A percentile compares a stretch with the other conserved stretches of the same genome.
These are phyloP conservation scores for Trametopsis cervina DNA, from an alignment of 768 basidiomycete species.

Conservation along the genomic window DNA sequence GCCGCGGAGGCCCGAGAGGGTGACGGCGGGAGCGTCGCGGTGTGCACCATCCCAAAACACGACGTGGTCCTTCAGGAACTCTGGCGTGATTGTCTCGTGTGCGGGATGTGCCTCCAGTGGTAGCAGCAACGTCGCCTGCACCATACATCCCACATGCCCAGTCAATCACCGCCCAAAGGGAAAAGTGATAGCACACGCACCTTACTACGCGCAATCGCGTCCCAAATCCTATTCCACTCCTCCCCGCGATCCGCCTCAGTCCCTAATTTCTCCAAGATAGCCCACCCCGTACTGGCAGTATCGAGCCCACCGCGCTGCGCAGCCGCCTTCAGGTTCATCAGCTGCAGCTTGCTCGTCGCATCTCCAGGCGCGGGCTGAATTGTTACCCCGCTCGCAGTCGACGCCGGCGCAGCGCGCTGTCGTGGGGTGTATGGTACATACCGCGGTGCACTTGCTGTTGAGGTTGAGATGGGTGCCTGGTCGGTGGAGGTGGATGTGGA, in stretches of 20 bases:
- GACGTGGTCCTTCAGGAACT: conserved; percentile 82
- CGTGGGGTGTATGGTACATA: conserved; percentile 78
- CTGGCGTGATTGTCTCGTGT: conserved; percentile 53
- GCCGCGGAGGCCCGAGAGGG: conserved; percentile 81
- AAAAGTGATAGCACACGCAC: conserved; percentile 41
- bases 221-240: conserved; percentile 72
- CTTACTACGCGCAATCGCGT: conserved; percentile 55
- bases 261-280: conserved; percentile 66
- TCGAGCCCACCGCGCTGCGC: conserved; percentile 65
- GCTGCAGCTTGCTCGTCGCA: conserved; percentile 62
- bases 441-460: conserved; percentile 28
- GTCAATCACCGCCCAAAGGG: too few relatives aligned
- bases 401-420: conserved; percentile 48
- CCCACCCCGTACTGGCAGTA: conserved; percentile 61
- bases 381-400: conserved; percentile 32
- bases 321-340: conserved; percentile 68
- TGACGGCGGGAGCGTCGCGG: conserved; percentile 49
- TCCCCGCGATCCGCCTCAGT: conserved; percentile 39
- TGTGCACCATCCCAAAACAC: conserved; percentile 52
- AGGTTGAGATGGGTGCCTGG: too few relatives aligned
- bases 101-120: conserved; percentile 55
- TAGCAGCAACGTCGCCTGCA: conserved; percentile 73
- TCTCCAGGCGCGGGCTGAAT: conserved; percentile 41
- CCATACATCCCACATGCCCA: too few relatives aligned
- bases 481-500: conserved; percentile 25